These are phyloP conservation scores for Apiosordaria backusii DNA, from an alignment of 495 filamentous ascomycete genomes.

Conservation along the genomic window DNA sequence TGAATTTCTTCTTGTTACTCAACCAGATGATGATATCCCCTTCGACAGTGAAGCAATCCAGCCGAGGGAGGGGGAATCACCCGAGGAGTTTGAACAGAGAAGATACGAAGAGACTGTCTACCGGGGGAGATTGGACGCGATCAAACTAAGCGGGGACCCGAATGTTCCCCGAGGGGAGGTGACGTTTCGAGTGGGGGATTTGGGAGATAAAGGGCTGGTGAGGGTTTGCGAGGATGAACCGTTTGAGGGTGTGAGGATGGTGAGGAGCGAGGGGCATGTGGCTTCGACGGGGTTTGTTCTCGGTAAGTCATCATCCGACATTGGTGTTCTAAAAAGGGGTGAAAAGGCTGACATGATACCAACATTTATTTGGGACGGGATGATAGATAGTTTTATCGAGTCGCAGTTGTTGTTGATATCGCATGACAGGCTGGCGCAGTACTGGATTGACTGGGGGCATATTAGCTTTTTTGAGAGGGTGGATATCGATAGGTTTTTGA, in stretches of 20 bases:
- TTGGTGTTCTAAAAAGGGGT: neutral
- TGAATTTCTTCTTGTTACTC: slow-evolving; percentile 78
- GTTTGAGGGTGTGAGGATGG: slow-evolving; percentile 72
- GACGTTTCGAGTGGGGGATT: slow-evolving; percentile 74
- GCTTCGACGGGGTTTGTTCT: slow-evolving; percentile 65
- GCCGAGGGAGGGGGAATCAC: slow-evolving; percentile 19
- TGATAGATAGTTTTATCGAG: slow-evolving; percentile 64
- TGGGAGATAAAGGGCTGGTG: slow-evolving; percentile 57
- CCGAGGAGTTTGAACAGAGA: slow-evolving; percentile 19
- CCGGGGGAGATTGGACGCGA: slow-evolving; percentile 64
- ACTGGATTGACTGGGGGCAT: slow-evolving; percentile 76
- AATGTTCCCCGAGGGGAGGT: slow-evolving; percentile 84
- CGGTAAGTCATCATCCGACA: slow-evolving; percentile 49
- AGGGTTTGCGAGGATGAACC: slow-evolving; percentile 52
- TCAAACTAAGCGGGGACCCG: slow-evolving; percentile 87
- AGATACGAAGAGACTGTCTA: slow-evolving; percentile 40
- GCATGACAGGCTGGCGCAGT: slow-evolving; percentile 71
- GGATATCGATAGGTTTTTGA: slow-evolving; percentile 60
- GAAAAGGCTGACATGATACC: neutral
- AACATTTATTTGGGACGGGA: neutral
- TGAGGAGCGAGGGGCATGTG: slow-evolving; percentile 72
- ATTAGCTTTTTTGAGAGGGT: slow-evolving; percentile 79
- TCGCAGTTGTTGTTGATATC: slow-evolving; percentile 77
- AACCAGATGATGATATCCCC: slow-evolving; percentile 51
- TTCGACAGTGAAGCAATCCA: slow-evolving; percentile 29